Base-by-base conservation (phyloP, 1,284 basidiomycete genomes). In the Apiotrichum sp. region DNA sequence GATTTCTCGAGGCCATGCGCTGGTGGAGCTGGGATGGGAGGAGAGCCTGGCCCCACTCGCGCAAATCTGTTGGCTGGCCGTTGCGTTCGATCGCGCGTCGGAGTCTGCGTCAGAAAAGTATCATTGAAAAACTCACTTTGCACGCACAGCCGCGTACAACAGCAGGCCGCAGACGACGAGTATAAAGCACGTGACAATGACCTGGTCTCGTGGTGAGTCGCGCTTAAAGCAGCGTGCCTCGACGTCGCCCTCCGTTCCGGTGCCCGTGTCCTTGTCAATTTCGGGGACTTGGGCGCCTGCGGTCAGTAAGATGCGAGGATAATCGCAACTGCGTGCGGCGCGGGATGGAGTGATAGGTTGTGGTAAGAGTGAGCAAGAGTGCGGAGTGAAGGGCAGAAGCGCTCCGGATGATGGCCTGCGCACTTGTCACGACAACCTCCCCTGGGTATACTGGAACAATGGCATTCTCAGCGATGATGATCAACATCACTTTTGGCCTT, bases 181-280 rank as follows among this genome's bases (percentile, higher is more conserved):
- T 35, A 96, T 79, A 78, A 95, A 96, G 51, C 92, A 78, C 16
- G 90, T 89, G 48, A 96, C 91, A 43, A 95, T 86, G 42, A 92
- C 79, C 71, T 93, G 89, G 75, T 93, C 89, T 70, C 92, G 80
- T 11, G 92, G 90, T 45, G 89, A 92, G 78, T 95, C 92, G 52
- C 86, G 79, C 72, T 46, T 90, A 77, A 96, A 96, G 80, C 93
- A 97, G 71, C 89, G 81, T 58, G 92, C 92, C 77, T 93, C 89
- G 39, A 97, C 89, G 74, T 96, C 92, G 31, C 92, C 92, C 72
- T 95, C 93, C 67, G 90, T 92, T n/a, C 93, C 93, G 2, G 91
- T 93, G 6, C 88, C 91, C 22, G 87, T 91, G 74, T 97, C 92
- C 29, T 86, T 87, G 75, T 97, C 84, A 39, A 88, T 85, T 66